Conservation (phyloP, 148 eudicot species). For the Euryodendron excelsum region DNA sequence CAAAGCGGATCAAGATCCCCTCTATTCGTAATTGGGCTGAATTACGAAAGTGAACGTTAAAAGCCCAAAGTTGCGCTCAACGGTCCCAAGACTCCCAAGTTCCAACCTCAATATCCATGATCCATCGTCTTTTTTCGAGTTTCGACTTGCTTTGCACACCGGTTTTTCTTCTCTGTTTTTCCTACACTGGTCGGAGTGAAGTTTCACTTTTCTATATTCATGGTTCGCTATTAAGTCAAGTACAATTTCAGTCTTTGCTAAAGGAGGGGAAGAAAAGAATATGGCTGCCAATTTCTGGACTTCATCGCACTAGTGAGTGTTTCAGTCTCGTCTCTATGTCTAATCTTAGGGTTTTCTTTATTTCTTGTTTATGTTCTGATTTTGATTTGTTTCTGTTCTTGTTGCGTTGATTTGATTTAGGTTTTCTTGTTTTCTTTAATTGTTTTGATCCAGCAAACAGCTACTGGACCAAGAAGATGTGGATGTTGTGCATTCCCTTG, state of each 20-base stretch:
- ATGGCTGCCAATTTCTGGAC: conserved; percentile 99
- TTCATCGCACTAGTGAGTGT: conserved; percentile 82
- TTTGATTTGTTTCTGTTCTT: background rate
- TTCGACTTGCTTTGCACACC: too few species aligned
- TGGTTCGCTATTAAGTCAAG: background rate
- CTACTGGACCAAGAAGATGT: conserved; percentile 84
- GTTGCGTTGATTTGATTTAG: background rate
- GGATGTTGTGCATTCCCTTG: conserved; percentile 71
- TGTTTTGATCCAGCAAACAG: conserved; percentile 51
- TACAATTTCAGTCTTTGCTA: background rate
- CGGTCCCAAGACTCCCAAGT: too few species aligned
- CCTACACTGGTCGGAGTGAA: too few species aligned
- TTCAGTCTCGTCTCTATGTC: background rate
- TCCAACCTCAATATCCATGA: too few species aligned
- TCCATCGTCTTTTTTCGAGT: too few species aligned
- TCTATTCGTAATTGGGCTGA: too few species aligned
- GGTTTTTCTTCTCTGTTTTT: too few species aligned
- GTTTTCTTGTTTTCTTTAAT: background rate
- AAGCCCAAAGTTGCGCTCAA: too few species aligned
- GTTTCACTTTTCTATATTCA: too few species aligned
- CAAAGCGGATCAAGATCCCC: too few species aligned
- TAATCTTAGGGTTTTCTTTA: background rate
- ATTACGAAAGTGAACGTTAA: too few species aligned
- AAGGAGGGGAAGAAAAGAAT: background rate
- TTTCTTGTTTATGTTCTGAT: background rate